These are phyloP conservation scores for Phytophthora constricta DNA, from an alignment of 352 stramenopile genomes.

Conservation along the genomic window DNA sequence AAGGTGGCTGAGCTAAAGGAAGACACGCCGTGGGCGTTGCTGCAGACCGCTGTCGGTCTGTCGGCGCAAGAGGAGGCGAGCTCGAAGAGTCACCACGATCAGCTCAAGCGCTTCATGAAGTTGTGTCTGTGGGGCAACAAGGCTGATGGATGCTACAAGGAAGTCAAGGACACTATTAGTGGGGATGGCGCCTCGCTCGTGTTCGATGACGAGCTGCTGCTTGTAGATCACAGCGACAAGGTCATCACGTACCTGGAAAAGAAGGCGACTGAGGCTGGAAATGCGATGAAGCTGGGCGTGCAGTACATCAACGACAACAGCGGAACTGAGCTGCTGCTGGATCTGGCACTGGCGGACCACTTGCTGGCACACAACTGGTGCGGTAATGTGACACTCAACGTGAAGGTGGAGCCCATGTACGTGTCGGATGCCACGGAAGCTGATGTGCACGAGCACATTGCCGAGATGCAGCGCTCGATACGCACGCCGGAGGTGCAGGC, in stretches of 20 bases:
- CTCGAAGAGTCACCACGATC: conserved; percentile 32
- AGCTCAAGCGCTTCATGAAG: conserved; percentile 63
- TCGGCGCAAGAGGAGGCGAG: conserved; percentile 22
- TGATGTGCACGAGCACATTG: conserved; percentile 69
- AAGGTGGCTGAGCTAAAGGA: conserved; percentile 68
- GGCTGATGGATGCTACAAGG: conserved; percentile 70
- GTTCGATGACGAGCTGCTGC: conserved; percentile 56
- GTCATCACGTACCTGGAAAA: conserved; percentile 45
- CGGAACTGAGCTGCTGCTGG: conserved; percentile 68
- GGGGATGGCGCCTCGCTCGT: conserved; percentile 53
- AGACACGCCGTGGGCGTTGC: conserved; percentile 56
- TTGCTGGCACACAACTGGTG: conserved; percentile 55
- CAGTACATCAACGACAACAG: conserved; percentile 80
- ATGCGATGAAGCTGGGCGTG: conserved; percentile 18
- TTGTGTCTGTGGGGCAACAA: conserved; percentile 76
- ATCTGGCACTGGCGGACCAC: conserved; percentile 64
- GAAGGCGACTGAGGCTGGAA: background rate
- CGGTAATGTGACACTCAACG: conserved; percentile 58
- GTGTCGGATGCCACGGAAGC: conserved; percentile 64
- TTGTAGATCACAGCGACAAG: conserved; percentile 54
- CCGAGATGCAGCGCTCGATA: conserved; percentile 45
- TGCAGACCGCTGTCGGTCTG: conserved; percentile 50
- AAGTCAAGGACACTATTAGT: conserved; percentile 68
- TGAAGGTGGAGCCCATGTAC: conserved; percentile 78
- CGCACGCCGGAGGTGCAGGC: conserved; percentile 50